Evolutionary conservation across 495 filamentous ascomycete species (phyloP).

Genomic region (Lophium mytilinum): DNA sequence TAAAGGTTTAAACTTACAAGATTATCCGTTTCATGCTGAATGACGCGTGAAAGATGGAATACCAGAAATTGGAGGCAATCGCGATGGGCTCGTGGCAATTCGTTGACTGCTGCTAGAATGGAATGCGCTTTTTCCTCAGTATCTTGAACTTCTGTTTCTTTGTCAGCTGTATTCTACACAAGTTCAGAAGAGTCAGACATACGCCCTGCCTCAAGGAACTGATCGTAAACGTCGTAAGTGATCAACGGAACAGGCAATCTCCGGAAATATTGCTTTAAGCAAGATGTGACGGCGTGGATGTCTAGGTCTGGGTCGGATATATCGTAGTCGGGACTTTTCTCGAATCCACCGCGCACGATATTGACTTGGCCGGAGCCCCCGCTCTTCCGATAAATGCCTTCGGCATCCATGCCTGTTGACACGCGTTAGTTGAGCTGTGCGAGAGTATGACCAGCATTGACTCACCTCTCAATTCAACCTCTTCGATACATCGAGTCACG

Average conservation of each 20-base stretch:
- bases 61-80: constrained; percentile 89
- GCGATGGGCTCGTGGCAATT: constrained; percentile 71
- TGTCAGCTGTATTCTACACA: constrained; percentile 6
- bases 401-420: constrained; percentile 81
- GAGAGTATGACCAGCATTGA: not conserved
- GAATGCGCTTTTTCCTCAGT: constrained; percentile 55
- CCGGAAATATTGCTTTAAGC: constrained; percentile 95
- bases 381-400: constrained; percentile 97
- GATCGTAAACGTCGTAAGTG: constrained; percentile 87
- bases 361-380: constrained; percentile 85
- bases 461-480: constrained; percentile 80
- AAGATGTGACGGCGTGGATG: constrained; percentile 92
- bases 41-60: constrained; percentile 88
- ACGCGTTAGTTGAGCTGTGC: not conserved
- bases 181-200: constrained; percentile 29
- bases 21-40: constrained; percentile 73
- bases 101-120: constrained; percentile 60
- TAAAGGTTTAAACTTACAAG: constrained; percentile 38
- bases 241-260: constrained; percentile 86
- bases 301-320: constrained; percentile 90
- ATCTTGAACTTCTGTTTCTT: constrained; percentile 42
- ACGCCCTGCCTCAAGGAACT: constrained; percentile 70
- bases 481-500: constrained; percentile 89
- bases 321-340: constrained; percentile 73
- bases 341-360: constrained; percentile 80